These are phyloP conservation scores for Fusarium avenaceum DNA, from an alignment of 2,329 filamentous ascomycete species.

Conservation along the genomic window DNA sequence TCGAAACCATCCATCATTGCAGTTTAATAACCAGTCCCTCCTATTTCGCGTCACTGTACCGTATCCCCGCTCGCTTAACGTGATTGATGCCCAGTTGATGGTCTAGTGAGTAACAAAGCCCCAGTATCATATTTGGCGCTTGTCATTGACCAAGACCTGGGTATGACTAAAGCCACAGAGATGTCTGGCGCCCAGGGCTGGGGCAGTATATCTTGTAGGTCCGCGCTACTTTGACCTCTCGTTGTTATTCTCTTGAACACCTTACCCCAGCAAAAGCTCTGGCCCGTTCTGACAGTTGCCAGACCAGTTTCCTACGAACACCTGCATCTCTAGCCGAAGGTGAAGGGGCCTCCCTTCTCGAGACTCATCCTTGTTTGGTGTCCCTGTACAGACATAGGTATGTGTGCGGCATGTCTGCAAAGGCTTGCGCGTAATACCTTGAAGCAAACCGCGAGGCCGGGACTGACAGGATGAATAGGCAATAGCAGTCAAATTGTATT, in stretches of 20 bases:
- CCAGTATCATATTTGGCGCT: constrained; percentile 39
- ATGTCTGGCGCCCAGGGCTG: constrained; percentile 25
- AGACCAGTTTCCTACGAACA: constrained; percentile 32
- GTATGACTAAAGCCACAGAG: constrained; percentile 40
- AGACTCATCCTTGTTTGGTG: constrained; percentile 40
- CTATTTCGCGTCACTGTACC: constrained; percentile 17
- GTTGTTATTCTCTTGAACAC: constrained; percentile 41
- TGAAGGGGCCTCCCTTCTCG: constrained; percentile 41
- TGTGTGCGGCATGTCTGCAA: constrained; percentile 13
- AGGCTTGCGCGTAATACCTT: constrained; percentile 30
- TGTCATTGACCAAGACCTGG: constrained; percentile 24
- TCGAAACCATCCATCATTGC: constrained; percentile 7
- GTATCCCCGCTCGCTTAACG: constrained; percentile 22
- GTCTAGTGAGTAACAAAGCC: constrained; percentile 16
- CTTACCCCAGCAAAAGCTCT: constrained; percentile 47
- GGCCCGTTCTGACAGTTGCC: constrained; percentile 43
- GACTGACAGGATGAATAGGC: constrained; percentile 41
- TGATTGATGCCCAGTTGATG: constrained; percentile 30
- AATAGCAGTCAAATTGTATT: constrained; percentile 35
- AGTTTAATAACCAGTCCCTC: constrained; percentile 13
- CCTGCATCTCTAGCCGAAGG: constrained; percentile 28
- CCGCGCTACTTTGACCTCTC: constrained; percentile 44
- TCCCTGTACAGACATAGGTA: constrained; percentile 21
- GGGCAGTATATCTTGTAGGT: constrained; percentile 48
- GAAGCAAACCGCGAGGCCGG: constrained; percentile 32